Base-by-base conservation (phyloP, 2,329 filamentous ascomycete species). In the Fusarium citri region DNA sequence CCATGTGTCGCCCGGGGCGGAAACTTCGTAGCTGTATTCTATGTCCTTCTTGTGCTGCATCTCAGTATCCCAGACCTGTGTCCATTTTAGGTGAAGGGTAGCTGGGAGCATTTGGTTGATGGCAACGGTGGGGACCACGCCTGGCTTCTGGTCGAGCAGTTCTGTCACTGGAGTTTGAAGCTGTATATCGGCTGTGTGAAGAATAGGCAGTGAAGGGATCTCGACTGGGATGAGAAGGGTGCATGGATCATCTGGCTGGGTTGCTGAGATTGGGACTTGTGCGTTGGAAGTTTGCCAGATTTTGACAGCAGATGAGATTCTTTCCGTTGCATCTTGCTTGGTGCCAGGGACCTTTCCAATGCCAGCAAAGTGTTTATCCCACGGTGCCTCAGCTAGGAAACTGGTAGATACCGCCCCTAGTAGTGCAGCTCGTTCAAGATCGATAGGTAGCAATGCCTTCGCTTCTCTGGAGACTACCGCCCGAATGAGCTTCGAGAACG, bases 191-290 rank as follows among this genome's bases (percentile, higher is more conserved):
- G 92, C 91, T 0, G 92, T 97, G 79, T 97, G 92, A 1, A 98
- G 88, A 22, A 97, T 88, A 49, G 93, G 89, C 3, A 97, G 85
- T 2, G 91, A 90, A 0, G 95, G 95, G 2, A 99, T 89, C 62
- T 97, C 94, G 16, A 99, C 94, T 0, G 94, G 93, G 55, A 99
- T 97, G 30, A 92, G 84, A 72, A 99, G 94, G 15, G 89, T 90
- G 86, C 86, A 66, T 79, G 84, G 70, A 22, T 86, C 82, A 8
- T 68, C 66, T 2, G 58, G 55, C 8, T 73, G 62, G 3, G 64
- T 53, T 5, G 74, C 57, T 10, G 75, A 65, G 1, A 82, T 64
- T 4, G 68, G 34, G 15, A 83, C 58, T 8, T 59, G 72, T 15
- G 74, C 62, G 26, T 79, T 72, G 8, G 66, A 59, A n/a, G 64